phyloP scores from a whole-genome alignment of 2,329 filamentous ascomycete species.

The Alternaria incomplexa region DNA sequence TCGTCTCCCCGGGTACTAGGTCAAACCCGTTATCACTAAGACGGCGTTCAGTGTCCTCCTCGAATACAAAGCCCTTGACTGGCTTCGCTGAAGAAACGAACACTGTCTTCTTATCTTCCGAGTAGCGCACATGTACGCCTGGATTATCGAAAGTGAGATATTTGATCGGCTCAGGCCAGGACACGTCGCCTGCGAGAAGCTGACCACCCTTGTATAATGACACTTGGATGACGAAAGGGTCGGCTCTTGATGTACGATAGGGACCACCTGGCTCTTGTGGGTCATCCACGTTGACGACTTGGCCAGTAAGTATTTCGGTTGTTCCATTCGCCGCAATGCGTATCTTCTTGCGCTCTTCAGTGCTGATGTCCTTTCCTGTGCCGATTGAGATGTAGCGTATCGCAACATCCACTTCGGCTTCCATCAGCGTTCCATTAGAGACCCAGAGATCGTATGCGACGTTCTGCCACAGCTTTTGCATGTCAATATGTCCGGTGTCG shows the following conservation, averaged over 20 bases:
- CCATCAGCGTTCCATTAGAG: slow-evolving; percentile 54
- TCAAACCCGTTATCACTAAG: slow-evolving; percentile 40
- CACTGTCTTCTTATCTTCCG: slow-evolving; percentile 36
- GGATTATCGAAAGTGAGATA: slow-evolving; percentile 61
- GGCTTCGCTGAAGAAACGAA: slow-evolving; percentile 58
- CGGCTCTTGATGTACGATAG: slow-evolving; percentile 57
- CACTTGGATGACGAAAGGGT: slow-evolving; percentile 60
- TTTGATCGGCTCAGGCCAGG: slow-evolving; percentile 67
- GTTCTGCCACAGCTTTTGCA: slow-evolving; percentile 24
- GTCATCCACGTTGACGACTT: background rate
- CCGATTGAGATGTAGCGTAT: slow-evolving; percentile 61
- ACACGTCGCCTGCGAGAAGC: slow-evolving; percentile 59
- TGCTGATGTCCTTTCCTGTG: slow-evolving; percentile 58
- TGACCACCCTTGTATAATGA: slow-evolving; percentile 57
- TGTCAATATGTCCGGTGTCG: slow-evolving; percentile 37
- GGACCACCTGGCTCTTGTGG: background rate
- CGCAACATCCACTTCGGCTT: slow-evolving; percentile 54
- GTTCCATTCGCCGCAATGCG: slow-evolving; percentile 60
- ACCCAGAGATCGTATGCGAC: slow-evolving; percentile 62
- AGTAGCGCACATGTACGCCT: slow-evolving; percentile 51
- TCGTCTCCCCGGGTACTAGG: slow-evolving; percentile 26
- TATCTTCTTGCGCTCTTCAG: slow-evolving; percentile 53
- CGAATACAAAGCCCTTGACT: slow-evolving; percentile 64
- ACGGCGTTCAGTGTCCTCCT: slow-evolving; percentile 22
- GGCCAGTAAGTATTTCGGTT: slow-evolving; percentile 57